phyloP scores from a whole-genome alignment of 176 grass and related monocot species.

The Aegilops tauschii region DNA sequence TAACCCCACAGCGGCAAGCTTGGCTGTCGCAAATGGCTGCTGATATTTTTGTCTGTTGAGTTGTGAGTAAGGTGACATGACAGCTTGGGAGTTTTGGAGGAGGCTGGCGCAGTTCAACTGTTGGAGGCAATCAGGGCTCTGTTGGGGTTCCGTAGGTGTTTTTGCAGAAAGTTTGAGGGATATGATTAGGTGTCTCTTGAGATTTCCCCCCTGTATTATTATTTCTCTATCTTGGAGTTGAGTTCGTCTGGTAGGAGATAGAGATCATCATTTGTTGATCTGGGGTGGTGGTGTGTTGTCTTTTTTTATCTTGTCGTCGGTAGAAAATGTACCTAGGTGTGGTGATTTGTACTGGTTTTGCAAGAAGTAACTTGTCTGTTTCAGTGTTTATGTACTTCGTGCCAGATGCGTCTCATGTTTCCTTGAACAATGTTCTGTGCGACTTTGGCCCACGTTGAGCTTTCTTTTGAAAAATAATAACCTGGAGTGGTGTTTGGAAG shows the following conservation, averaged over 20 bases:
- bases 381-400: not conserved
- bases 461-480: too few species aligned
- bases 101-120: not conserved
- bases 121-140: not conserved
- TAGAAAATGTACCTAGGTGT: not conserved
- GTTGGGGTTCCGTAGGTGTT: not conserved
- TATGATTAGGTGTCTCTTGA: not conserved
- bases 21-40: slow-evolving; percentile 35
- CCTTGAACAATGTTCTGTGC: not conserved
- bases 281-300: not conserved
- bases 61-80: slow-evolving; percentile 12
- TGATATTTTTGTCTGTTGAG: not conserved
- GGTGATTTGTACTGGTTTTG: not conserved
- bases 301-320: not conserved
- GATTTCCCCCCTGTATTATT: not conserved
- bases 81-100: not conserved
- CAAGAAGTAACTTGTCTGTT: not conserved
- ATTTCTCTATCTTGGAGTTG: not conserved
- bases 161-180: not conserved
- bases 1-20: slow-evolving; percentile 31
- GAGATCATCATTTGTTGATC: not conserved
- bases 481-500: too few species aligned
- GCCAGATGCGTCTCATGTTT: not conserved
- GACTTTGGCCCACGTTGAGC: too few species aligned
- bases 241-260: not conserved